A percentile compares a stretch with the other conserved stretches of the same genome.
Conservation (phyloP, 306 rosid species). For the Biancaea sappan region DNA sequence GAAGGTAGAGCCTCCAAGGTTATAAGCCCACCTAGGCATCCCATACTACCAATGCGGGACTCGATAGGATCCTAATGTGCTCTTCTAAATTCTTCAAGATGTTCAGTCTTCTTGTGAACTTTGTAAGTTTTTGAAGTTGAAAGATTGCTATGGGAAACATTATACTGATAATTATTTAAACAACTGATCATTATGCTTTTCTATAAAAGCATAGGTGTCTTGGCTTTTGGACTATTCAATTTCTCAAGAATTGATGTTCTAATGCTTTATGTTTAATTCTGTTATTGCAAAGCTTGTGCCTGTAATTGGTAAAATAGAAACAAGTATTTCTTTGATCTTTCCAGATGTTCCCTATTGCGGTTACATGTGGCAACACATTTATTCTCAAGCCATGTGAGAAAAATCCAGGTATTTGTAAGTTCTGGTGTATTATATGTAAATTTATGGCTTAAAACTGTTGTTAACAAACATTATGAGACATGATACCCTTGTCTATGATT, state of each 20-base stretch:
- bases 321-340: conserved; percentile 19
- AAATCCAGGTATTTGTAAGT: conserved; percentile 55
- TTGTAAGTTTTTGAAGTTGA: background rate
- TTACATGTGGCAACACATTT: conserved; percentile 79
- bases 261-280: background rate
- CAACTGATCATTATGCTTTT: background rate
- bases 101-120: background rate
- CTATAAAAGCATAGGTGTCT: background rate
- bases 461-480: background rate
- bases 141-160: background rate
- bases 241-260: background rate
- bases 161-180: conserved; percentile 14
- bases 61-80: too few species aligned
- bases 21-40: too few species aligned
- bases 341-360: conserved; percentile 79
- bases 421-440: conserved; percentile 8
- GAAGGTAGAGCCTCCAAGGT: too few species aligned
- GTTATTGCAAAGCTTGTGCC: conserved; percentile 5
- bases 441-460: conserved; percentile 10
- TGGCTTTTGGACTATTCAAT: conserved; percentile 1
- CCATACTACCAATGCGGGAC: too few species aligned
- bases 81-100: background rate
- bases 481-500: conserved; percentile 1
- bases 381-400: conserved; percentile 75
- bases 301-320: conserved; percentile 2